phyloP scores from a whole-genome alignment of 306 rosid genomes.

The Quercus rubra region DNA sequence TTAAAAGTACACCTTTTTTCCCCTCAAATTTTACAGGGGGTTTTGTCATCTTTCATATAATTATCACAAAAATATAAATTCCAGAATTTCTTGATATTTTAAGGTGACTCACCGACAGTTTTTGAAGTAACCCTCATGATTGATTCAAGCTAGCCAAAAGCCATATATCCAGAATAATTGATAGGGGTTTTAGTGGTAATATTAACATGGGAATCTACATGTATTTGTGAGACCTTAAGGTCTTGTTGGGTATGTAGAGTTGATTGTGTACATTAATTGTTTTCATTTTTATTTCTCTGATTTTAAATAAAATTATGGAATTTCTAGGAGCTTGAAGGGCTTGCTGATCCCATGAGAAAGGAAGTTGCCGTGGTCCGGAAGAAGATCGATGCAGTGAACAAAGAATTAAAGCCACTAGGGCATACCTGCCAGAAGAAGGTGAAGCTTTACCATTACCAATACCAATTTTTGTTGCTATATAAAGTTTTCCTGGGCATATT shows the following conservation, averaged over 20 bases:
- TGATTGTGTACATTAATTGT: background rate
- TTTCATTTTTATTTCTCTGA: background rate
- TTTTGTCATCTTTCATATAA: background rate
- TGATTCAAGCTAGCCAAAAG: background rate
- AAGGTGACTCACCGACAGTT: background rate
- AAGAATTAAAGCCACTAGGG: slow-evolving; percentile 96
- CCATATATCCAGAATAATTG: background rate
- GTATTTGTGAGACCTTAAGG: background rate
- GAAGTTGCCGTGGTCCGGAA: slow-evolving; percentile 79
- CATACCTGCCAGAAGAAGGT: slow-evolving; percentile 96
- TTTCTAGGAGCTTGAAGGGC: slow-evolving; percentile 82
- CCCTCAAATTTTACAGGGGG: background rate
- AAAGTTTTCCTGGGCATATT: background rate
- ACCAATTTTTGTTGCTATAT: background rate
- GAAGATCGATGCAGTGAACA: slow-evolving; percentile 87
- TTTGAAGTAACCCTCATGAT: background rate
- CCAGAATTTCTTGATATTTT: background rate
- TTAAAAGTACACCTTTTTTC: background rate
- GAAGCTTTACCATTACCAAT: background rate
- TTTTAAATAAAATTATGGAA: slow-evolving; percentile 1
- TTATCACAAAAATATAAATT: background rate
- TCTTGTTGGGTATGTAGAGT: background rate
- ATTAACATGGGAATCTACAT: no score
- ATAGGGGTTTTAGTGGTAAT: background rate
- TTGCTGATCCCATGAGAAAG: slow-evolving; percentile 94